Evolutionary conservation across 78 protist genomes (phyloP).

Genomic region (Guillardia theta): DNA sequence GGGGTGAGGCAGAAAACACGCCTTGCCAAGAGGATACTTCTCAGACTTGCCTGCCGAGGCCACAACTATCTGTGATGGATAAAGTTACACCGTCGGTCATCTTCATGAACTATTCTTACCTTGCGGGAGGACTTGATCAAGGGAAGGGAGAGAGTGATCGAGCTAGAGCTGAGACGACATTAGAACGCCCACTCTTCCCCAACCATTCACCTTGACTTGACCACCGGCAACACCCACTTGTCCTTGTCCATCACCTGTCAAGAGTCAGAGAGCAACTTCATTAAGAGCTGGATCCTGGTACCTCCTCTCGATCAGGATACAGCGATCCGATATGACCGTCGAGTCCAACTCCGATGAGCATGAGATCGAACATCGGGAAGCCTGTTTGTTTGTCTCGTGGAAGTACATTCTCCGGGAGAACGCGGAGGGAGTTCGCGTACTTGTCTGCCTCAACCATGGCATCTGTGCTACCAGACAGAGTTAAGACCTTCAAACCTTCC

Average conservation of each 20-base stretch:
- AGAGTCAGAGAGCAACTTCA: too few species aligned
- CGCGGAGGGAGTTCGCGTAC: background rate
- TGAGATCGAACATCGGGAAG: background rate
- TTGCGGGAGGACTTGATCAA: background rate
- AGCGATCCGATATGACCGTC: background rate
- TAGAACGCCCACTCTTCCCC: too few species aligned
- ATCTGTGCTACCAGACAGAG: background rate
- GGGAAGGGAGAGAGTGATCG: background rate
- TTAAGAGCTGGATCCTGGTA: too few species aligned
- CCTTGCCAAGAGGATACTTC: background rate
- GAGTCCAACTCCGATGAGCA: background rate
- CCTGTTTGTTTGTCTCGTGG: background rate
- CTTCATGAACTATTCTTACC: background rate
- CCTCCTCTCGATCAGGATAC: too few species aligned
- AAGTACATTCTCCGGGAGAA: background rate
- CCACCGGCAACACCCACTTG: background rate
- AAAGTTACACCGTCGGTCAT: background rate
- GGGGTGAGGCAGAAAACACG: background rate
- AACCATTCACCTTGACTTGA: too few species aligned
- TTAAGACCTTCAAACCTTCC: background rate
- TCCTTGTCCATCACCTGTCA: background rate
- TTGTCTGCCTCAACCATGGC: background rate
- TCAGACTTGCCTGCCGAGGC: background rate
- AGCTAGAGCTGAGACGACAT: too few species aligned
- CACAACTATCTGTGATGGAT: background rate